Base-by-base conservation (phyloP, 2,329 filamentous ascomycete species). In the Monilinia polystroma region DNA sequence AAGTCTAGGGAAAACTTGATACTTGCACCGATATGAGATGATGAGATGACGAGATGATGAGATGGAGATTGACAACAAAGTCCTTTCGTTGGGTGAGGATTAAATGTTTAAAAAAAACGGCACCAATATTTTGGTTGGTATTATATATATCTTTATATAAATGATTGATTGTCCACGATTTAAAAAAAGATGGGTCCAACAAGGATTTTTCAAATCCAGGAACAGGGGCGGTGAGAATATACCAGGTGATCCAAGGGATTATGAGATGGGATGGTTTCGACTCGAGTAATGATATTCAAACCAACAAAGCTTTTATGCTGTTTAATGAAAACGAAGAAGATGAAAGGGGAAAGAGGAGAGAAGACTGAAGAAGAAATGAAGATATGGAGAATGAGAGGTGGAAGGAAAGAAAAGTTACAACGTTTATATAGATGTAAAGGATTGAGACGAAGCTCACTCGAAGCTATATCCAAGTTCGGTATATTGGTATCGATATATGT, bases 281-380 rank as follows among this genome's bases (percentile, higher is more conserved):
- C 32, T 35, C 32, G 32, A 35, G 32, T 35, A 35, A 20, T 57
- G 20, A 12, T 64, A 35, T 52, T 65, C 56, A 55, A 65, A 52
- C 52, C 63, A 65, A 64, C 52, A 59, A 65, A 65, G 56, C 63
- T 59, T 60, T 65, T 65, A 65, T 65, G 63, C 54, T 60, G 18
- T 65, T 20, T 51, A 47, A 59, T 52, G 41, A 29, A 16, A 45
- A 29, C 8, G 49, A 41, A 32, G 23, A 43, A 20, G 45, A 23
- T 8, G 32, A 35, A 35, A 35, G 32, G 1, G 32, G 32, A 35
- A 35, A 7, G 32, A 35, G 7, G 32, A 35, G 7, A 35, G 32
- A 7, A 8, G 32, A 35, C 1, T 5, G 32, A 35, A 35, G 32
- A 35, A 35, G 32, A 35, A 5, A 35, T 35, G 32, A 35, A 35